Evolutionary conservation across 2,329 filamentous ascomycete species (phyloP), one percentile per base, ranked within the genome.

Genomic region (Byssothecium circinans): DNA sequence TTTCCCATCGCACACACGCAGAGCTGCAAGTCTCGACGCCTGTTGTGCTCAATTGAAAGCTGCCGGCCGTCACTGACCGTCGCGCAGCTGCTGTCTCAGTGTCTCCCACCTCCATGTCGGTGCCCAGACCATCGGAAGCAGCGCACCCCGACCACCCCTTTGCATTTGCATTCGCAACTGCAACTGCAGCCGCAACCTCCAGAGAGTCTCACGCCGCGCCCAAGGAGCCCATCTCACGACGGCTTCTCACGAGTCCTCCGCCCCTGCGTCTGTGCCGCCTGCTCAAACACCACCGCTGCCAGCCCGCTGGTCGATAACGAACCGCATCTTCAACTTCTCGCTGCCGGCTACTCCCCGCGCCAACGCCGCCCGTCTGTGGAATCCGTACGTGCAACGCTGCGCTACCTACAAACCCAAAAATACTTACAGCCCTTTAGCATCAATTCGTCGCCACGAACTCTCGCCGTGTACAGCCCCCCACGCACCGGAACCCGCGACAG

Each of bases 331-430:
- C 62, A 63, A 57, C 58, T 59, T 70, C 60, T 61, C 68, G 39
- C 62, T 63, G 45, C 49, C 56, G 52, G 50, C 61, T 37, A 58
- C 58, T 23, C 67, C 65, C 17, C 67, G 68, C 42, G 58, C 69
- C 25, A 72, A 76, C 45, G 72, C 78, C 27, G 77, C 79, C 44
- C 75, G 80, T 47, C 76, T 84, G 52, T 82, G 81, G 71, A 84
- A 84, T 64, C 82, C 82, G 30, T 75, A 82, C 60, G 49, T 67
- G 25, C 76, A 75, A 34, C 59, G 62, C 10, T 61, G 68, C 38
- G 59, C 64, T 27, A 53, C 15, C 47, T 44, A 20, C 41, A 4
- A 12, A 12, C 25, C 6, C 25, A 7, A 6, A 11, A 6, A 7
- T 27, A 27, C 25, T 27, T 6, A 27, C 11, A 6, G 14, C 14